Conservation (phyloP, 2,329 filamentous ascomycete species). For the Phialophora expanda region DNA sequence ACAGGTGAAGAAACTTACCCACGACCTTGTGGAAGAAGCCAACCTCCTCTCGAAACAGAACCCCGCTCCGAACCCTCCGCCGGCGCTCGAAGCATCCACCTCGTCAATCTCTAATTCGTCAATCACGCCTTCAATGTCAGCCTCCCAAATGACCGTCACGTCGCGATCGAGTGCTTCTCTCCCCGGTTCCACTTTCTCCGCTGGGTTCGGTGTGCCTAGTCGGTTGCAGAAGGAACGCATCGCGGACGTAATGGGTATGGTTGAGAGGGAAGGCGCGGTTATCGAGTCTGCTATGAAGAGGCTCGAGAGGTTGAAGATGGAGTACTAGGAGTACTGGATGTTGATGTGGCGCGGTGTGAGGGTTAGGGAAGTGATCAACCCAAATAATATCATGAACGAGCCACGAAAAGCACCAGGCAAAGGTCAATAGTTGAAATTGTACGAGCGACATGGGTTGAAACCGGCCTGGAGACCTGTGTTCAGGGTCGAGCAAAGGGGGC, state of each 20-base stretch:
- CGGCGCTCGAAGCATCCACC: constrained; percentile 15
- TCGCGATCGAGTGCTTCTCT: constrained; percentile 34
- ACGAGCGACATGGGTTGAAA: background rate
- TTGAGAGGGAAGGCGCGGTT: constrained; percentile 52
- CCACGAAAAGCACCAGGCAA: background rate
- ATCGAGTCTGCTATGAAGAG: constrained; percentile 39
- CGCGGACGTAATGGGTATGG: constrained; percentile 56
- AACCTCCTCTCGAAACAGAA: constrained; percentile 43
- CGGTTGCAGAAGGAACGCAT: constrained; percentile 53
- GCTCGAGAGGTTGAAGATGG: constrained; percentile 34
- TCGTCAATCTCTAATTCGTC: constrained; percentile 25
- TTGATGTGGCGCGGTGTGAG: constrained; percentile 6
- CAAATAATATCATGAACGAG: background rate
- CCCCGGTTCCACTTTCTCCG: background rate
- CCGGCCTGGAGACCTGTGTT: background rate
- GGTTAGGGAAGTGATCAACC: background rate
- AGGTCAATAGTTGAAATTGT: background rate
- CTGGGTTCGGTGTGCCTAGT: constrained; percentile 28
- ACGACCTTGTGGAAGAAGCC: constrained; percentile 46
- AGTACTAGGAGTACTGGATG: constrained; percentile 29
- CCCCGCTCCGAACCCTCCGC: constrained; percentile 20
- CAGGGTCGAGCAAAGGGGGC: background rate
- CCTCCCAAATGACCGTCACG: constrained; percentile 39
- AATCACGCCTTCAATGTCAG: constrained; percentile 25
- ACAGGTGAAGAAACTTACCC: constrained; percentile 50